Base-by-base conservation (phyloP, 2,329 filamentous ascomycete species). In the Drechslerella coelobrocha region DNA sequence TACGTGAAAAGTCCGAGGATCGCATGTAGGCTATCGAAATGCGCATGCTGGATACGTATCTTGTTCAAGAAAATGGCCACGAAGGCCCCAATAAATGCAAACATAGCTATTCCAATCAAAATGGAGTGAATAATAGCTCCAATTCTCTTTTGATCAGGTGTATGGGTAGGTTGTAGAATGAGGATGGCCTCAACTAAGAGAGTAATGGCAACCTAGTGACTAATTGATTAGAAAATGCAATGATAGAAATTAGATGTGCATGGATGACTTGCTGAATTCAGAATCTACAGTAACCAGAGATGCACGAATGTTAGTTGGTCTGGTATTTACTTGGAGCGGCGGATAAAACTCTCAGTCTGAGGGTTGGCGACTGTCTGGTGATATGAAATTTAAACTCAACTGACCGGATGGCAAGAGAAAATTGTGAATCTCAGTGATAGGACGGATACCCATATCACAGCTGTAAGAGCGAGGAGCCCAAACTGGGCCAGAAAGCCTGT, bases 331-430 rank as follows among this genome's bases (percentile, higher is more conserved):
- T 6, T 48, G 7, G 4, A 48, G 43, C 17, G 23, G 2, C 7
- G 5, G 6, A 47, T 5, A 34, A 3, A 24, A 37, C 45, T 24
- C 43, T 19, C 19, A n/a, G n/a, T n/a, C n/a, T n/a, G n/a, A n/a
- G n/a, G n/a, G n/a, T n/a, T n/a, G n/a, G n/a, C n/a, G n/a, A n/a
- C n/a, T n/a, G 17, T 23, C 1, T 53, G 17, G 29, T 24, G 17
- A 27, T 23, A 4, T 37, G 39, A 52, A 10, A 3, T 10, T 2
- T n/a, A 5, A 14, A 14, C 17, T 3, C 5, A 39, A 66, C 88
- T 82, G 77, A 97, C 87, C 6, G 93, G 93, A 79, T 97, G 93
- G 7, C 88, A 86, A 17, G 91, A 92, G 84, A 97, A 96, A 75
- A 96, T 86, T 39, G 90, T 89, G 72, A 95, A 73, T 61, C 88